Percentiles rank a stretch among this genome's conserved stretches.
phyloP scores from a whole-genome alignment of 345 rosid species.

The Linum lewisii region DNA sequence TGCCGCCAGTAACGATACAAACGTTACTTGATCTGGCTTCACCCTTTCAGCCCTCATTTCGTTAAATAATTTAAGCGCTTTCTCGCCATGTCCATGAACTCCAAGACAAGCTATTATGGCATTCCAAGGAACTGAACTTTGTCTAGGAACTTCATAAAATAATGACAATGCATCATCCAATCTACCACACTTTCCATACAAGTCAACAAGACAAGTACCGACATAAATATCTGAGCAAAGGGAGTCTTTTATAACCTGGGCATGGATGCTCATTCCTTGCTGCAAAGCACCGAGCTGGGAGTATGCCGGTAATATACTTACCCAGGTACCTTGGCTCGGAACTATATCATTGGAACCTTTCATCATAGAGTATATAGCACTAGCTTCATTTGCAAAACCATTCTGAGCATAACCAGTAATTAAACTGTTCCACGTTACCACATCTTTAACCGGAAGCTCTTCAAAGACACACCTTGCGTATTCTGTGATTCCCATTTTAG shows the following conservation, averaged over 20 bases:
- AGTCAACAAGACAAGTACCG: constrained; percentile 64
- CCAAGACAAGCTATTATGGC: constrained; percentile 80
- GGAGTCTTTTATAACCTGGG: constrained; percentile 38
- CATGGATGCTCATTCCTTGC: constrained; percentile 74
- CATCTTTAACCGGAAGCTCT: constrained; percentile 51
- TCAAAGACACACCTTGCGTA: constrained; percentile 59
- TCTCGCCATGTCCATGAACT: constrained; percentile 60
- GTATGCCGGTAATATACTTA: constrained; percentile 67
- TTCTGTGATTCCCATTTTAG: constrained; percentile 64
- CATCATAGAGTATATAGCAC: constrained; percentile 29
- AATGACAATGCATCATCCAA: constrained; percentile 47
- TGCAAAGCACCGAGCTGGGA: constrained; percentile 58
- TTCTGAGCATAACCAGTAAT: constrained; percentile 72
- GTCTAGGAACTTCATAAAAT: constrained; percentile 50
- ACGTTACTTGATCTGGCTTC: constrained; percentile 68
- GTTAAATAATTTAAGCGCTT: constrained; percentile 48
- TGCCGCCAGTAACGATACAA: constrained; percentile 65
- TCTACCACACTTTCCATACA: constrained; percentile 85
- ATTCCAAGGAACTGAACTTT: constrained; percentile 78
- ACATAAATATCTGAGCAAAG: constrained; percentile 46
- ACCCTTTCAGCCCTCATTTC: constrained; percentile 42
- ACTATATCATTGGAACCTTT: constrained; percentile 31
- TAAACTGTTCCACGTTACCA: constrained; percentile 83
- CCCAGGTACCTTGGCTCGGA: constrained; percentile 68
- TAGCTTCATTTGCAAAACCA: constrained; percentile 52